Base-by-base conservation (phyloP, 2,329 filamentous ascomycete genomes). In the Stenocarpella maydis region DNA sequence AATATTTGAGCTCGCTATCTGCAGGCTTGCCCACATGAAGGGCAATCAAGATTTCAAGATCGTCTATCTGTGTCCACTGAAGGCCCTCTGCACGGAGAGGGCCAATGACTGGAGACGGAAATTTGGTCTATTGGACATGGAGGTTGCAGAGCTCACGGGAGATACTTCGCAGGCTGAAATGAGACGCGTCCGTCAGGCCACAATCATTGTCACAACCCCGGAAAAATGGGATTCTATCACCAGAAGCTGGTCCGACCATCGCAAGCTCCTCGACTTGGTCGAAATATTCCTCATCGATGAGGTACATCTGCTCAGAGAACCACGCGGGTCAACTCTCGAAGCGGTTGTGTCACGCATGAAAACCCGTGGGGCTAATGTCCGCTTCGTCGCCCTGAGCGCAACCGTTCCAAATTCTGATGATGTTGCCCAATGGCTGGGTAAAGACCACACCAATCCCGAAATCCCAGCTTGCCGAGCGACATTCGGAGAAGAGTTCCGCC, bases 201-300 rank as follows among this genome's bases (percentile, higher is more conserved):
- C 90, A 55, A 92, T 97, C 72, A 95, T 97, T 73, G 86, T 97
- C 71, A 96, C 94, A 0, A 97, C 93, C 0, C 93, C 94, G 0
- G 93, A 97, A 79, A 97, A 97, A 76, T 97, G 93, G 93, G 93
- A 97, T 76, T 95, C 92, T 70, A 90, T 96, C 77, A 97, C 94
- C 0, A 86, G 93, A 21, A 95, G 93, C 76, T 97, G 94, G 94
- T 89, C 90, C 74, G 93, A 97, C 74, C 91, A 97, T 74, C 86
- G 86, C 65, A 91, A 86, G 72, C 81, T 97, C 21, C 88, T 97
- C 79, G 87, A 91, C 69, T 84, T 95, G 71, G 88, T 97, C 54
- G 92, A 91, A 71, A 81, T 97, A 0, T 93, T 96, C 71, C 85
- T 97, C 24, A 94, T 97, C 68, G 93, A 97, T 74, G 93, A 97